Conservation (phyloP, 371 early-diverging fungal species). For the Zopfochytrium polystomum region DNA sequence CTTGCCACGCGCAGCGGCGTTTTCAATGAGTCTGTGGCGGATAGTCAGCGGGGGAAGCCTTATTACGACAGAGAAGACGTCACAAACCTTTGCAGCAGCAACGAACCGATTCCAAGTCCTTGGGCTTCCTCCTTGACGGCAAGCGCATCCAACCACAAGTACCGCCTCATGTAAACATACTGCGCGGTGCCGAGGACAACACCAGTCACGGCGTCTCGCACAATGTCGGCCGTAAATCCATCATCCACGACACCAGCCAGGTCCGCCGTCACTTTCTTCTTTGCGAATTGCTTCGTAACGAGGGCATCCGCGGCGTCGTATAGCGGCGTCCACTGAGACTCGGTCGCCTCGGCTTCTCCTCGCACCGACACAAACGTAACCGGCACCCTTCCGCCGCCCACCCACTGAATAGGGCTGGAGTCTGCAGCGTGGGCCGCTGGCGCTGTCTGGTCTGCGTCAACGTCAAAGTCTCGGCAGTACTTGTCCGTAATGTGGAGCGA, state of each 20-base stretch:
- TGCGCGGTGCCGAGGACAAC: constrained; percentile 21
- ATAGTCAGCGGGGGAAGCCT: neutral
- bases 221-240: constrained; percentile 20
- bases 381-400: too few species aligned
- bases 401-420: too few species aligned
- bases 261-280: constrained; percentile 19
- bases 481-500: constrained; percentile 23
- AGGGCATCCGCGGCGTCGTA: too few species aligned
- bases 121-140: constrained; percentile 18
- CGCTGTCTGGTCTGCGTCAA: constrained; percentile 14
- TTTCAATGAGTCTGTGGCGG: neutral
- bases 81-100: constrained; percentile 14
- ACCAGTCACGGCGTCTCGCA: constrained; percentile 10
- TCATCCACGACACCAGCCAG: constrained; percentile 22
- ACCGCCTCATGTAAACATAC: constrained; percentile 24
- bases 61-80: neutral
- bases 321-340: too few species aligned
- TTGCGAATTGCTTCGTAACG: constrained; percentile 24
- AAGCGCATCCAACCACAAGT: constrained; percentile 25
- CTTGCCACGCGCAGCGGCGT: constrained; percentile 11
- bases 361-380: too few species aligned
- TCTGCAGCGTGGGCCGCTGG: too few species aligned
- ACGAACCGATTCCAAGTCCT: constrained; percentile 14
- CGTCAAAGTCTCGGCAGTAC: constrained; percentile 15
- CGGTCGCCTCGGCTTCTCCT: too few species aligned